A percentile compares a stretch with the other conserved stretches of the same genome.
phyloP scores from a whole-genome alignment of 495 filamentous ascomycete species.

The Lineolata rhizophorae region DNA sequence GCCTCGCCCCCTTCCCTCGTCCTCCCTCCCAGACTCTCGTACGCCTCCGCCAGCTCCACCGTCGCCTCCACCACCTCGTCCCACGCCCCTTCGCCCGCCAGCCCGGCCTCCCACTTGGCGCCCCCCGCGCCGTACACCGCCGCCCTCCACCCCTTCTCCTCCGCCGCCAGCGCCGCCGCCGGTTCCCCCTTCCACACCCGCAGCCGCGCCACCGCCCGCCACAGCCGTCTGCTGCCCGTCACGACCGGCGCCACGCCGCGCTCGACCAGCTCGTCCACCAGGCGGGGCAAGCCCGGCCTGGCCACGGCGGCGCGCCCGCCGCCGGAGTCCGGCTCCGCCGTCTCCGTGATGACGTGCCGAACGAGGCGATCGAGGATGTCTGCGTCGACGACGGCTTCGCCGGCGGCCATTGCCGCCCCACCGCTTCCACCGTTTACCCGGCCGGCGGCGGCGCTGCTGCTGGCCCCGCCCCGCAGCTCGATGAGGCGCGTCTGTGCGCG shows the following conservation, averaged over 20 bases:
- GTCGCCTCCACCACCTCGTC: slow-evolving; percentile 38
- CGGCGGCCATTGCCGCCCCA: slow-evolving; percentile 28
- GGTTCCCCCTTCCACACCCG: slow-evolving; percentile 46
- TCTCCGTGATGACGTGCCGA: slow-evolving; percentile 34
- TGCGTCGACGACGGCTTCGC: slow-evolving; percentile 58
- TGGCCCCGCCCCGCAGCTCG: slow-evolving; percentile 40
- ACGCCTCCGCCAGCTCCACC: slow-evolving; percentile 38
- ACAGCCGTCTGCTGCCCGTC: slow-evolving; percentile 52
- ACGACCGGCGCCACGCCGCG: slow-evolving; percentile 55
- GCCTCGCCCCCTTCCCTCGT: no score
- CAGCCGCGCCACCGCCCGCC: slow-evolving; percentile 50
- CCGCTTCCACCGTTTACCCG: no score
- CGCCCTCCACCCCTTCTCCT: slow-evolving; percentile 78
- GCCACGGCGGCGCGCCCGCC: slow-evolving; percentile 7
- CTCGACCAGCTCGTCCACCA: slow-evolving; percentile 54
- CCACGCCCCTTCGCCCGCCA: slow-evolving; percentile 27
- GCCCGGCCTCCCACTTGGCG: slow-evolving; percentile 21
- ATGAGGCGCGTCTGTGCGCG: slow-evolving; percentile 50
- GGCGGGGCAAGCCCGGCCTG: slow-evolving; percentile 20
- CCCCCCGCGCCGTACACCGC: slow-evolving; percentile 23
- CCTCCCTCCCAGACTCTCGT: slow-evolving; percentile 40
- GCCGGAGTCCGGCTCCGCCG: slow-evolving; percentile 3
- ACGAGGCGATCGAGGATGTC: slow-evolving; percentile 50
- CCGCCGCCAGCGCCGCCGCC: slow-evolving; percentile 47
- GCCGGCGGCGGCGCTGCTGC: no score